Conservation (phyloP, 2,329 filamentous ascomycete genomes). For the Aspergillus ruber region DNA sequence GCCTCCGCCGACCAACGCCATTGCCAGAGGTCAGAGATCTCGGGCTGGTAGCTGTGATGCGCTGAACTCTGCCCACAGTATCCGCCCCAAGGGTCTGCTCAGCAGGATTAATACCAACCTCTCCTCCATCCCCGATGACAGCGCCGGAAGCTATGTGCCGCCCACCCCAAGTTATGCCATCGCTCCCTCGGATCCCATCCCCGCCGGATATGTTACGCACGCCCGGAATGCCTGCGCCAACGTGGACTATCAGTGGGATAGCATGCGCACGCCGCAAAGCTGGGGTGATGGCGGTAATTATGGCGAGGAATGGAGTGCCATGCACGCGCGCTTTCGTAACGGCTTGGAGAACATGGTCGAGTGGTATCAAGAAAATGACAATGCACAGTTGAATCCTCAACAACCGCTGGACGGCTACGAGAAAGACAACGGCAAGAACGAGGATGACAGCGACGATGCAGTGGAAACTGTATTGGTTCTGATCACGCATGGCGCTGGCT, state of each 20-base stretch:
- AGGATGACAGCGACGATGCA: conserved; percentile 55
- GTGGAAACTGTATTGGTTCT: conserved; percentile 75
- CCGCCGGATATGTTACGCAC: conserved; percentile 80
- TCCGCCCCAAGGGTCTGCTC: conserved; percentile 15
- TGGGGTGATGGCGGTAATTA: conserved; percentile 86
- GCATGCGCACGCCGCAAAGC: conserved; percentile 66
- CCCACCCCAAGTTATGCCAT: conserved; percentile 79
- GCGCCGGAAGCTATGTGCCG: conserved; percentile 55
- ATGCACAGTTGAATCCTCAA: conserved; percentile 1
- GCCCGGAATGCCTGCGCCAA: conserved; percentile 78
- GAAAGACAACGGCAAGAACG: conserved; percentile 18
- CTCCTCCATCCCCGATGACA: conserved; percentile 18
- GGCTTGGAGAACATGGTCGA: conserved; percentile 72
- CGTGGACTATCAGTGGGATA: conserved; percentile 96
- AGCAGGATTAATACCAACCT: conserved; percentile 29
- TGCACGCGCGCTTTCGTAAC: conserved; percentile 83
- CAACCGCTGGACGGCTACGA: not conserved
- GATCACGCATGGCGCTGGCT: conserved; percentile 90
- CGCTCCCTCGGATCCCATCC: conserved; percentile 72
- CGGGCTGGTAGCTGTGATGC: conserved; percentile 44
- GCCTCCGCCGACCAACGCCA: not conserved
- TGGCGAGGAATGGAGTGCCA: conserved; percentile 90
- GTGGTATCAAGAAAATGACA: conserved; percentile 64
- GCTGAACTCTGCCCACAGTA: conserved; percentile 17
- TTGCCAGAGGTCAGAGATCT: conserved; percentile 31